These are phyloP conservation scores for Suillus luteus DNA, from an alignment of 768 basidiomycete genomes.

Conservation along the genomic window DNA sequence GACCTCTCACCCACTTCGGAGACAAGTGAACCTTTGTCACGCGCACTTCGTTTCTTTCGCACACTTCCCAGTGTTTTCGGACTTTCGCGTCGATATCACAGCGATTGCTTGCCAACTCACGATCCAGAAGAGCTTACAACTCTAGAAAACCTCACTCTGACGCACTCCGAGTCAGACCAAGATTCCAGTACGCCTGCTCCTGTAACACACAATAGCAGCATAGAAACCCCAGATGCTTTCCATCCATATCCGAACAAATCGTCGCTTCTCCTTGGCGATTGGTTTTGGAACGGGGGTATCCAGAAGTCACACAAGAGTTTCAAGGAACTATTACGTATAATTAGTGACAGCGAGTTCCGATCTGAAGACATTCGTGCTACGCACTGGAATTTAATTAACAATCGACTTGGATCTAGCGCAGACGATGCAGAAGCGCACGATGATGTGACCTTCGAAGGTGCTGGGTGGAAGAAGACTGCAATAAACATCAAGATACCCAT, in stretches of 20 bases:
- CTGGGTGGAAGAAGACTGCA: slow-evolving; percentile 19
- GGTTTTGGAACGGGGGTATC: slow-evolving; percentile 23
- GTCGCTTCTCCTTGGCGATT: slow-evolving; percentile 20
- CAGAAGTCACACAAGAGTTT: slow-evolving; percentile 25
- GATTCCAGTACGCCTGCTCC: not conserved
- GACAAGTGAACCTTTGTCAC: not conserved
- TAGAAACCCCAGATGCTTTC: slow-evolving; percentile 1
- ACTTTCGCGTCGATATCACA: slow-evolving; percentile 2
- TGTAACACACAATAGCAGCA: not conserved
- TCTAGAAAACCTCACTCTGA: slow-evolving; percentile 1
- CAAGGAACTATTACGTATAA: slow-evolving; percentile 16
- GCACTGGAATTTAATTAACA: slow-evolving; percentile 8
- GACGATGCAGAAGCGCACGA: not conserved
- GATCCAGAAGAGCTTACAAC: slow-evolving; percentile 11
- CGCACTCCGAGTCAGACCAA: not conserved
- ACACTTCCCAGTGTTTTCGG: slow-evolving; percentile 12
- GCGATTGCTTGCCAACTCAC: slow-evolving; percentile 7
- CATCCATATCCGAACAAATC: slow-evolving; percentile 22
- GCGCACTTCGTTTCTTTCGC: not conserved
- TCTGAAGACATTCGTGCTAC: slow-evolving; percentile 8
- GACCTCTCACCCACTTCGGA: not conserved
- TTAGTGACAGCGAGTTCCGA: slow-evolving; percentile 11
- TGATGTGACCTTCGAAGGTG: slow-evolving; percentile 14
- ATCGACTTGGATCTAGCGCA: slow-evolving; percentile 2
- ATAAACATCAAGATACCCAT: slow-evolving; percentile 17